phyloP scores from a whole-genome alignment of 202 grass and related monocot genomes.

The Setaria viridis region DNA sequence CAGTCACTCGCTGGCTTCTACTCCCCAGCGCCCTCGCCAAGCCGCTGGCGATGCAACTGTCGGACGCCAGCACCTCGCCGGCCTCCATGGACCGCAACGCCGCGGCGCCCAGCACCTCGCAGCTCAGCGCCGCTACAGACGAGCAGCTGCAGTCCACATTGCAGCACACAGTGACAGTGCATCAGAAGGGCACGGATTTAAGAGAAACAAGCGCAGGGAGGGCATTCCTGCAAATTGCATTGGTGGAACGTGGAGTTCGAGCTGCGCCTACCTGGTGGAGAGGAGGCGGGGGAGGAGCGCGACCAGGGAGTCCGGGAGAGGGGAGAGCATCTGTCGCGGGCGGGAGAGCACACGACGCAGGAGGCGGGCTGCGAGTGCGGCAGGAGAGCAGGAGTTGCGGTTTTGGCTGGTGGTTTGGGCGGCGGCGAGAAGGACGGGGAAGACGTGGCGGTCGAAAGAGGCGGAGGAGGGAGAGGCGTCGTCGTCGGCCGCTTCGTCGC shows the following conservation, averaged over 20 bases:
- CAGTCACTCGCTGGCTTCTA: constrained; percentile 27
- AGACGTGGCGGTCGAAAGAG: constrained; percentile 47
- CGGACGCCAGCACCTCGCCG: constrained; percentile 52
- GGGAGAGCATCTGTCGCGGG: constrained; percentile 4
- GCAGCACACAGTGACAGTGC: not conserved
- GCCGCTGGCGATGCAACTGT: constrained; percentile 41
- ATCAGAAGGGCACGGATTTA: not conserved
- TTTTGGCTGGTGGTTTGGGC: constrained; percentile 3
- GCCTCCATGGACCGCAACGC: constrained; percentile 64
- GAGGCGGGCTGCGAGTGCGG: constrained; percentile 33
- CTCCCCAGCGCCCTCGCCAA: constrained; percentile 52
- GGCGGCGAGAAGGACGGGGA: constrained; percentile 72
- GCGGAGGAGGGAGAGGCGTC: constrained; percentile 1
- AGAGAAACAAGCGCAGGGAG: not conserved
- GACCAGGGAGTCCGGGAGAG: constrained; percentile 50
- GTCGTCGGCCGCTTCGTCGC: not conserved
- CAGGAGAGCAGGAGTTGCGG: not conserved
- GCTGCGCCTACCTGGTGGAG: constrained; percentile 49
- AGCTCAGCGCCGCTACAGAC: constrained; percentile 56
- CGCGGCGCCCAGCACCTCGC: constrained; percentile 60
- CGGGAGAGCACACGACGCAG: constrained; percentile 58
- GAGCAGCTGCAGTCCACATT: constrained; percentile 39
- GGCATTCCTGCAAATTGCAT: not conserved
- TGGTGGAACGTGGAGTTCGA: not conserved
- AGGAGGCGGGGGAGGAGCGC: constrained; percentile 73